Conservation (phyloP, 164 flowering plant genomes). For the Vitis amurensis region DNA sequence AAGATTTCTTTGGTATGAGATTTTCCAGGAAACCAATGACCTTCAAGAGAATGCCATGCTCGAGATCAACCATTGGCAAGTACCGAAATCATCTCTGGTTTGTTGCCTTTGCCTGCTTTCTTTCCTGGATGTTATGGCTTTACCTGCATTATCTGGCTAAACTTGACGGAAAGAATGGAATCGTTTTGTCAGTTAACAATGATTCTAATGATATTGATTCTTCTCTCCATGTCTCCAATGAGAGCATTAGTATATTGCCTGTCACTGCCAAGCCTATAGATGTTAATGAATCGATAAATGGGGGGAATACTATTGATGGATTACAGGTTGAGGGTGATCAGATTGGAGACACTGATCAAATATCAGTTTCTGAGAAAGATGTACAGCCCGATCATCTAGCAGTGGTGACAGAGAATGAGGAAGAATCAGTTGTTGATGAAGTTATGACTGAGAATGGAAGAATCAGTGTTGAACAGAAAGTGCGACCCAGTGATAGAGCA, state of each 20-base stretch:
- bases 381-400: not conserved
- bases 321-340: not conserved
- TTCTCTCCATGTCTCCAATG: not conserved
- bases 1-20: not conserved
- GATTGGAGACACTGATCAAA: not conserved
- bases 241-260: not conserved
- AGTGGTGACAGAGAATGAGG: not conserved
- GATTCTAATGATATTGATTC: slow-evolving; percentile 5
- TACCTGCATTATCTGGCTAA: slow-evolving; percentile 23
- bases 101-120: slow-evolving; percentile 19
- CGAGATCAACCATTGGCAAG: slow-evolving; percentile 15
- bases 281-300: too few relatives aligned
- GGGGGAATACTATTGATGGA: too few relatives aligned
- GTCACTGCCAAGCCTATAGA: not conserved
- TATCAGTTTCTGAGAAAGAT: not conserved
- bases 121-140: slow-evolving; percentile 33
- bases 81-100: slow-evolving; percentile 31
- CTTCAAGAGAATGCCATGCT: not conserved
- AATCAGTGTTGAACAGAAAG: not conserved
- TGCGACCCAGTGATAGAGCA: not conserved
- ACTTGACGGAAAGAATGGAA: slow-evolving; percentile 3
- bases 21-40: slow-evolving; percentile 8
- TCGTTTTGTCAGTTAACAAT: not conserved
- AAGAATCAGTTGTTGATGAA: not conserved
- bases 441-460: not conserved